Evolutionary conservation across 1,139 yeast genomes (phyloP), one percentile per base, ranked within the genome.

Genomic region (Geotrichum restrictum): DNA sequence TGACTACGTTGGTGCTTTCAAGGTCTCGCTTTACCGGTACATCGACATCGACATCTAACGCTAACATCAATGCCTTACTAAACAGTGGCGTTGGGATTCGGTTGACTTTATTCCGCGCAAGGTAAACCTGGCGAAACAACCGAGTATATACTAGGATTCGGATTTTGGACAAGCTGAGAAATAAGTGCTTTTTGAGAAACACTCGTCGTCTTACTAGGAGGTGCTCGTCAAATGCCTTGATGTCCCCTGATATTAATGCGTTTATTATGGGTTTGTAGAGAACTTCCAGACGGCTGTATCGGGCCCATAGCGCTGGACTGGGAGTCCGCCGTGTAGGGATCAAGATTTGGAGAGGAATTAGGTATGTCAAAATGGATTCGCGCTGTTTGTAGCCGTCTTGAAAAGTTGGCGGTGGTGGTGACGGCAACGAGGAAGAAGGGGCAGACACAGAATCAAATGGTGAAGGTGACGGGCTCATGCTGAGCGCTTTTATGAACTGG

Each of bases 121-220:
- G 51, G 62, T 76, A 78, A 1, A 80, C 75, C 55, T 70, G 75
- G 58, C 78, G 75, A 44, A 86, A 69, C 50, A 87, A 69, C 54
- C 76, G 77, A 46, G 82, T 70, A 51, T 79, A 71, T 37, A 84
- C 80, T 43, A 77, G 69, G 42, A 73, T 73, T 55, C 82, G 69
- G 54, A 88, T 68, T 48, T 74, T 71, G 56, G 82, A 81, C 56
- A 85, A 72, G 10, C 85, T 74, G 19, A 88, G 71, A 67, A 82
- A 88, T 32, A 88, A 70, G 56, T 83, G 82, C 54, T 78, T 78
- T 50, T 74, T 74, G 40, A 89, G 73, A 53, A 88, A 74, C 8
- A 82, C 62, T 6, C 67, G 59, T 62, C 83, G 82, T 57, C 79
- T 73, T 32, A 61, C 65, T 8, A 65, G 63, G 32, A 88, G 61